Percentiles rank a stretch among this genome's conserved stretches.
These are phyloP conservation scores for Cymbidium sinense DNA, from an alignment of 106 monocot genomes.

Conservation along the genomic window DNA sequence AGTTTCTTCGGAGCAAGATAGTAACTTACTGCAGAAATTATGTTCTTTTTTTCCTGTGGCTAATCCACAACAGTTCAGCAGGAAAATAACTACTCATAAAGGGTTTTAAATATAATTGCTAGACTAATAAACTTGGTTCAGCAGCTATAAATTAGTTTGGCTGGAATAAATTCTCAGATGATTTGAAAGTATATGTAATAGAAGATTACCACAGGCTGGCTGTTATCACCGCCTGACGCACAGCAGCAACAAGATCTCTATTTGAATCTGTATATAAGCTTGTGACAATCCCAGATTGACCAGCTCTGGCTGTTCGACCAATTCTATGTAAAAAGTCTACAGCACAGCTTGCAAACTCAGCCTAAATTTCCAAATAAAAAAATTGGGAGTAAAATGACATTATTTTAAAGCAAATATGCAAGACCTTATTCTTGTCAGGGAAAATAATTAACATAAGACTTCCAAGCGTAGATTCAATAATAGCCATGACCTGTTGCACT, in stretches of 20 bases:
- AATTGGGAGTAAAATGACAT: neutral
- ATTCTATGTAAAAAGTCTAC: constrained; percentile 95
- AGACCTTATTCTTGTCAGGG: neutral
- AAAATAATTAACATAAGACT: neutral
- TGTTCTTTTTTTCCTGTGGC: too few relatives aligned
- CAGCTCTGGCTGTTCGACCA: constrained; percentile 94
- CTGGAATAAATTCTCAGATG: neutral
- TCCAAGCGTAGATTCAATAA: neutral
- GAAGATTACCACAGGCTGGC: constrained; percentile 64
- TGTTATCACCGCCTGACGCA: constrained; percentile 49
- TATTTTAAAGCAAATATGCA: neutral
- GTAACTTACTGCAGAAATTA: too few relatives aligned
- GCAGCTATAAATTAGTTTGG: neutral
- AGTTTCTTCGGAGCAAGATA: neutral
- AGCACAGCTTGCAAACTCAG: constrained; percentile 90
- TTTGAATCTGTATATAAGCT: constrained; percentile 71
- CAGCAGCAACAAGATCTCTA: constrained; percentile 68
- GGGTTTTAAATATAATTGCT: neutral
- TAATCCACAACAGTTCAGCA: too few relatives aligned
- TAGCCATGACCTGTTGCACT: too few relatives aligned
- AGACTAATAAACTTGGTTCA: neutral
- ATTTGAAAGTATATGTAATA: constrained; percentile 1
- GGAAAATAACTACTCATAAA: too few relatives aligned
- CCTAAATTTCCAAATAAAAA: constrained; percentile 28
- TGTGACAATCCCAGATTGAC: constrained; percentile 75